Evolutionary conservation across 164 flowering plant species (phyloP), one percentile per base, ranked within the genome.

Genomic region (Vitis riparia): DNA sequence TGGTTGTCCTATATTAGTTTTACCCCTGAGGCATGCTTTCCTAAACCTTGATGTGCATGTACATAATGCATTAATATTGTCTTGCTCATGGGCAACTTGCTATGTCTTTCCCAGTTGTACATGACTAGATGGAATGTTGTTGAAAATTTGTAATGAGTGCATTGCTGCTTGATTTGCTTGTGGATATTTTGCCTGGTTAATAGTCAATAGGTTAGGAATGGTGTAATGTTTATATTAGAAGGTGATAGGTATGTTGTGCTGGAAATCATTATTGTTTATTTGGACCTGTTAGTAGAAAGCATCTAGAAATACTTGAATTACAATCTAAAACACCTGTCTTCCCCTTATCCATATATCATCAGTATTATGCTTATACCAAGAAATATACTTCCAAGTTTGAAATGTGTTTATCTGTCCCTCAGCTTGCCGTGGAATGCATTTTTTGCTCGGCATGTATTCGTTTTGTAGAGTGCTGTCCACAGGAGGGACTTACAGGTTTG

Each of bases 381-480:
- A 73, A 13, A 19, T 27, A 14, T 49, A 8, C 11, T 65, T 59
- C 17, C 51, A 5, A 61, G 14, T 64, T 61, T 55, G 47, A 65
- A 9, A 47, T 52, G 51, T 65, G 27, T 44, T 61, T 68, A 9
- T 30, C 9, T 70, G 64, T 60, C 62, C 11, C 60, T 59, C 93
- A 96, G 97, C 93, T 96, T 75, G 99, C 98, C 61, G 97, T 96
- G 78, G 99, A 96, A 87, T 96, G 99, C 84, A 93, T 96, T 62
- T 96, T 96, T 85, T 96, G 97, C 81, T 96, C 98, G 48, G 99
- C 99, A 30, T 96, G 99, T 71, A 96, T 96, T 70, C 97, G 98
- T 55, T 93, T 93, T 82, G 98, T 92, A 67, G 98, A 96, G 78
- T 93, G 98, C 81, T 96, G 99, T 72, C 97, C 97, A 0, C 99